Evolutionary conservation across 306 rosid species (phyloP), one percentile per base, ranked within the genome.

Genomic region (Pterocarpus macrocarpus): DNA sequence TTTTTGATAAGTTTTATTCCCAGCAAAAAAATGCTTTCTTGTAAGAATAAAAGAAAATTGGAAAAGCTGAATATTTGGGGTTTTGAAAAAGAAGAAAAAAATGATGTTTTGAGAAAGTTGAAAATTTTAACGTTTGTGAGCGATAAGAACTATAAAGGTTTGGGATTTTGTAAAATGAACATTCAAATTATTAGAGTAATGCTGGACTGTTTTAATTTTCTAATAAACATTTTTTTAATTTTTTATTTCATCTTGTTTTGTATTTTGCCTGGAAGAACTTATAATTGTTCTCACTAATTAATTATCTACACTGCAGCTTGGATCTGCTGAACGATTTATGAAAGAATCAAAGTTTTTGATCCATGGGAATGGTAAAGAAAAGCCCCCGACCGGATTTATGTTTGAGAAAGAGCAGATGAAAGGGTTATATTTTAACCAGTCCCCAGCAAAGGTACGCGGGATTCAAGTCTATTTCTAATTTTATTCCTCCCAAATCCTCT

Each of bases 371-470:
- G 99, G 99, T 70, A 87, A 90, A 80, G 97, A 90, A 64, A 80
- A 93, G 81, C 88, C 91, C 73, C 97, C 99, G 17, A 96, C 98
- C 5, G 99, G 94, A 84, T 93, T 96, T 83, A 96, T 96, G 98
- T 93, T 96, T 82, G 99, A 90, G 93, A 96, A 96, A 89, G 99
- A 96, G 86, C 97, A 88, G 86, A 93, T 90, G 97, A 96, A 92
- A 82, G 98, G 97, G 75, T 75, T 96, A 72, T 96, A 93, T 85
- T 96, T 96, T 90, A 90, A 93, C 86, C 99, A 93, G 69, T 93
- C 99, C 79, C 90, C 80, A 33, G 36, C 90, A 6, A 96, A 96
- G 99, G 99, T 96, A 90, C 73, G 82, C 56, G 16, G 66, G 66
- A 78, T 73, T 66, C 47, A 35, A 43, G 63, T 30, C 72, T 76